A percentile compares a stretch with the other conserved stretches of the same genome.
phyloP scores from a whole-genome alignment of 2,329 filamentous ascomycete genomes.

The Tolypocladium guangdongense region DNA sequence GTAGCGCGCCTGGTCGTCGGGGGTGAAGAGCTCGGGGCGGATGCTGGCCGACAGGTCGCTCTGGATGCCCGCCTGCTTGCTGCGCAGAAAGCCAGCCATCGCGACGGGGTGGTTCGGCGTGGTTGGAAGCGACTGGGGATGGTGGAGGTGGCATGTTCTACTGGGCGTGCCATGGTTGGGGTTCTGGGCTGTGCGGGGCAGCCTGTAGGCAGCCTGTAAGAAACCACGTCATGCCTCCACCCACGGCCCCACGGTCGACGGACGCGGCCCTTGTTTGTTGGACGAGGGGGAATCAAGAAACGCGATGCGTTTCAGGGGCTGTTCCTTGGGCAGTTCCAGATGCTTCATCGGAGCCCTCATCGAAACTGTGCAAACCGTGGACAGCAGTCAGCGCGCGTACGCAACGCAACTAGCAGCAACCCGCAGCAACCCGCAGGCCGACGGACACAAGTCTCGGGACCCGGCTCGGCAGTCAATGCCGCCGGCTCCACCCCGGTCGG shows the following conservation, averaged over 20 bases:
- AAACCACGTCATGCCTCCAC: neutral
- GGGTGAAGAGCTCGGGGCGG: conserved; percentile 62
- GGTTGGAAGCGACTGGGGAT: neutral
- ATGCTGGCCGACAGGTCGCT: conserved; percentile 82
- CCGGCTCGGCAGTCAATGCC: neutral
- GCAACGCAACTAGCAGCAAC: too few relatives aligned
- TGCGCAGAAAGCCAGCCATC: conserved; percentile 82
- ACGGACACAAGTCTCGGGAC: neutral
- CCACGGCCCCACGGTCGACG: too few relatives aligned
- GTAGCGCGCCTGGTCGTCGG: conserved; percentile 75
- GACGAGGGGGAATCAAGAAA: too few relatives aligned
- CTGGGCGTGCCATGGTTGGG: neutral
- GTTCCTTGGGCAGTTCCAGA: too few relatives aligned
- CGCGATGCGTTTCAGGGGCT: too few relatives aligned
- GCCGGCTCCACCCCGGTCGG: too few relatives aligned
- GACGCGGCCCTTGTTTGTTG: too few relatives aligned
- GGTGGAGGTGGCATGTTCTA: neutral
- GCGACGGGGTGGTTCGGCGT: conserved; percentile 4
- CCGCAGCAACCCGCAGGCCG: neutral
- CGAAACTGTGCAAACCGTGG: too few relatives aligned
- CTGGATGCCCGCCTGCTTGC: conserved; percentile 87
- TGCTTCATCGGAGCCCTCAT: too few relatives aligned
- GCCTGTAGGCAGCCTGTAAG: too few relatives aligned
- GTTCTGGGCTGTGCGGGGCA: neutral
- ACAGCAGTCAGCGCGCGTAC: too few relatives aligned